Evolutionary conservation across 768 basidiomycete genomes (phyloP).

Genomic region (Cantharellus cinnabarinus): DNA sequence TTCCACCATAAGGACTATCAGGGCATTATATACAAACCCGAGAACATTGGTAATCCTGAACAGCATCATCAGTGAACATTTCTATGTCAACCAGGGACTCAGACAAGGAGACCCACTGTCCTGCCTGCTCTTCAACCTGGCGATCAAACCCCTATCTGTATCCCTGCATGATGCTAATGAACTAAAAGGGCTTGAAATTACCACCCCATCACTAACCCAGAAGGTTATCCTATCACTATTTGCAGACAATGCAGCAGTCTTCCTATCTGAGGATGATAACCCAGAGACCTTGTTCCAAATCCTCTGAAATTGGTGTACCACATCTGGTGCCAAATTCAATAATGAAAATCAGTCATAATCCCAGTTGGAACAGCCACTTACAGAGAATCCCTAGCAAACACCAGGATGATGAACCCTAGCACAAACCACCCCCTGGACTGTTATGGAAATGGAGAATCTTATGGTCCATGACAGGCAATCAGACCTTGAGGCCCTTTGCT

Average conservation of each 20-base stretch:
- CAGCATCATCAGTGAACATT: not conserved
- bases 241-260: no score
- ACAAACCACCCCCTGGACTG: no score
- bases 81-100: constrained; percentile 7
- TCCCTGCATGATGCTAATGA: not conserved
- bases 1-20: constrained; percentile 11
- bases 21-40: constrained; percentile 8
- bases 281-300: constrained; percentile 13
- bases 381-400: no score
- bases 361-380: no score
- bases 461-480: no score
- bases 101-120: constrained; percentile 12
- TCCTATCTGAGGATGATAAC: constrained; percentile 18
- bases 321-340: no score
- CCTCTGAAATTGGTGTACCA: no score
- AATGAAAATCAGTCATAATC: no score
- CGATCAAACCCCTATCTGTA: constrained; percentile 10
- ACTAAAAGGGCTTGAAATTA: not conserved
- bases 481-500: no score
- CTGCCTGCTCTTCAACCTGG: constrained; percentile 11
- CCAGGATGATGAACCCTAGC: no score
- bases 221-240: constrained; percentile 14
- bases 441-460: no score
- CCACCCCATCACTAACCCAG: not conserved
- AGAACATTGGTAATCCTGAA: constrained; percentile 9